Evolutionary conservation across 805 yeast genomes (phyloP).

Genomic region (Pichia nakasei): DNA sequence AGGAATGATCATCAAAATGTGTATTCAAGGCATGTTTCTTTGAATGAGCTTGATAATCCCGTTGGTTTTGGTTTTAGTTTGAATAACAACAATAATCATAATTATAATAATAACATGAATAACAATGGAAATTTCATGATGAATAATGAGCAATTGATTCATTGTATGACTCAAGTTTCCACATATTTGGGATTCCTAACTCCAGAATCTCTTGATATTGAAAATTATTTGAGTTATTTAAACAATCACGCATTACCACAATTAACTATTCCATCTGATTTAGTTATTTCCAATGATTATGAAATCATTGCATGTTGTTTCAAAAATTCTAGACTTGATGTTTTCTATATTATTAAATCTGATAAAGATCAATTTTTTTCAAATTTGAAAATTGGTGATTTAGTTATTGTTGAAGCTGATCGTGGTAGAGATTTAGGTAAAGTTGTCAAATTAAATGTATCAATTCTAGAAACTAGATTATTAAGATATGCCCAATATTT

Average conservation of each 20-base stretch:
- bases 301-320: conserved; percentile 59
- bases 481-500: conserved; percentile 58
- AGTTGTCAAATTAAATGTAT: conserved; percentile 47
- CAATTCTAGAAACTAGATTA: conserved; percentile 58
- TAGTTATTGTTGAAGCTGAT: conserved; percentile 80
- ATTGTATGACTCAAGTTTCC: conserved; percentile 21
- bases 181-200: conserved; percentile 23
- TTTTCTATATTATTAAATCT: conserved; percentile 48
- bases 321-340: conserved; percentile 74
- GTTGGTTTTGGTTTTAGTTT: neutral
- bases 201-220: conserved; percentile 17
- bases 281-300: conserved; percentile 15
- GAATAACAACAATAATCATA: neutral
- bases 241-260: conserved; percentile 23
- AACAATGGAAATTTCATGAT: no score
- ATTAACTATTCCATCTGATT: conserved; percentile 22
- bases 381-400: conserved; percentile 44
- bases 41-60: neutral
- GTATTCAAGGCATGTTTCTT: neutral
- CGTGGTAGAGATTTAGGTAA: conserved; percentile 72
- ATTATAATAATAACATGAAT: no score
- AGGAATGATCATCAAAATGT: no score
- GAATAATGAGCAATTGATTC: conserved; percentile 18
- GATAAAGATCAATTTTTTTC: conserved; percentile 15
- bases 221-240: conserved; percentile 17